A percentile compares a stretch with the other conserved stretches of the same genome.
Evolutionary conservation across 257 asterid species (phyloP).

Genomic region (Nemophila menziesii): DNA sequence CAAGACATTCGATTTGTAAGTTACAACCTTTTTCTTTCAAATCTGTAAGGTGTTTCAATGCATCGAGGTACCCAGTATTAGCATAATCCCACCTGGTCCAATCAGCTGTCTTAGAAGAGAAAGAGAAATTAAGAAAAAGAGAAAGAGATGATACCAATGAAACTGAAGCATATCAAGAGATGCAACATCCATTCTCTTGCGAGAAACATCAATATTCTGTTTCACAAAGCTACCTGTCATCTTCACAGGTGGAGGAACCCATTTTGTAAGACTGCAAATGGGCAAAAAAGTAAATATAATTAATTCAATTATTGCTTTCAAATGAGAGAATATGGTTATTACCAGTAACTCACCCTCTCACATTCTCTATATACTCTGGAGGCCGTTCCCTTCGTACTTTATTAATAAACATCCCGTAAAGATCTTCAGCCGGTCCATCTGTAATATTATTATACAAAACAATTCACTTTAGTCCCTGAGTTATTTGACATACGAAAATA

Average conservation of each 20-base stretch:
- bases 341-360: slow-evolving; percentile 65
- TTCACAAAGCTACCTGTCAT: slow-evolving; percentile 76
- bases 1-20: slow-evolving; percentile 11
- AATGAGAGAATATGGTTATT: too few species aligned
- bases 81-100: slow-evolving; percentile 92
- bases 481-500: background rate
- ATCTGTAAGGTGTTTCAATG: slow-evolving; percentile 91
- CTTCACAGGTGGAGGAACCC: slow-evolving; percentile 99
- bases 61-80: slow-evolving; percentile 86
- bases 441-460: background rate
- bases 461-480: background rate
- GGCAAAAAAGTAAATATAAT: too few species aligned
- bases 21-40: slow-evolving; percentile 83
- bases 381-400: slow-evolving; percentile 94
- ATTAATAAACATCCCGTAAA: slow-evolving; percentile 78
- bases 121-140: background rate
- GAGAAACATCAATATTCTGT: slow-evolving; percentile 61
- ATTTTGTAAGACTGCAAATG: slow-evolving; percentile 72
- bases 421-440: slow-evolving; percentile 99
- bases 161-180: slow-evolving; percentile 96
- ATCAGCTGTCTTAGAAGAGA: too few species aligned
- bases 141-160: slow-evolving; percentile 49
- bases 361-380: slow-evolving; percentile 70
- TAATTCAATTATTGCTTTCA: background rate
- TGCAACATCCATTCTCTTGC: slow-evolving; percentile 87